Evolutionary conservation across 2,329 filamentous ascomycete genomes (phyloP).

Genomic region (Venturia carpophila): DNA sequence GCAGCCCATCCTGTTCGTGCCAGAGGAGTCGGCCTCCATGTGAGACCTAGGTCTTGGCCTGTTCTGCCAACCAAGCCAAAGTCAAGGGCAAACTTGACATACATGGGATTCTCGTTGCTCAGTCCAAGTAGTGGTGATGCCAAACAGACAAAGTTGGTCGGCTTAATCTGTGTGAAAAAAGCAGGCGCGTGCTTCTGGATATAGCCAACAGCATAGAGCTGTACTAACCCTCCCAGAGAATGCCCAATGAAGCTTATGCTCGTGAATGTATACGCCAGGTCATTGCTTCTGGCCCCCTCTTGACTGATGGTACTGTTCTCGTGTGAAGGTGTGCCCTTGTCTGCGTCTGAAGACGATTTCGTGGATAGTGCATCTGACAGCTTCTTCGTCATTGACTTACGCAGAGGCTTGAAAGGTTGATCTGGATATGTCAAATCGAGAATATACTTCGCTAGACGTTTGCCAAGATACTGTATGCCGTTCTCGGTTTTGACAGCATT

Average conservation of each 20-base stretch:
- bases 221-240: constrained; percentile 80
- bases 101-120: constrained; percentile 95
- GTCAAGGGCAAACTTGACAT: constrained; percentile 93
- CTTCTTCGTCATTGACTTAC: constrained; percentile 44
- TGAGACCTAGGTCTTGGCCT: constrained; percentile 87
- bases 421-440: constrained; percentile 88
- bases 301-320: constrained; percentile 54
- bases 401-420: constrained; percentile 72
- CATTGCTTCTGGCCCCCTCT: constrained; percentile 33
- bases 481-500: constrained; percentile 88
- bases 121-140: constrained; percentile 83
- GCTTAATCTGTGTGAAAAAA: constrained; percentile 80
- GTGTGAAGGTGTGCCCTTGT: constrained; percentile 43
- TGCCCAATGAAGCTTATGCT: constrained; percentile 94
- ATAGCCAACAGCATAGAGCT: constrained; percentile 92
- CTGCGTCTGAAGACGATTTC: not conserved
- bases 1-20: constrained; percentile 82
- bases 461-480: constrained; percentile 94
- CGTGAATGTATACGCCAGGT: constrained; percentile 70
- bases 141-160: constrained; percentile 82
- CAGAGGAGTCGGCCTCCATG: constrained; percentile 84
- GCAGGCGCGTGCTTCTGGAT: constrained; percentile 91
- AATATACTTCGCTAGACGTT: constrained; percentile 85
- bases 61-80: constrained; percentile 95
- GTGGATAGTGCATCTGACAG: constrained; percentile 43